Percentiles rank a stretch among this genome's conserved stretches.
These are phyloP conservation scores for Boletellus ananas DNA, from an alignment of 768 basidiomycete species.

Conservation along the genomic window DNA sequence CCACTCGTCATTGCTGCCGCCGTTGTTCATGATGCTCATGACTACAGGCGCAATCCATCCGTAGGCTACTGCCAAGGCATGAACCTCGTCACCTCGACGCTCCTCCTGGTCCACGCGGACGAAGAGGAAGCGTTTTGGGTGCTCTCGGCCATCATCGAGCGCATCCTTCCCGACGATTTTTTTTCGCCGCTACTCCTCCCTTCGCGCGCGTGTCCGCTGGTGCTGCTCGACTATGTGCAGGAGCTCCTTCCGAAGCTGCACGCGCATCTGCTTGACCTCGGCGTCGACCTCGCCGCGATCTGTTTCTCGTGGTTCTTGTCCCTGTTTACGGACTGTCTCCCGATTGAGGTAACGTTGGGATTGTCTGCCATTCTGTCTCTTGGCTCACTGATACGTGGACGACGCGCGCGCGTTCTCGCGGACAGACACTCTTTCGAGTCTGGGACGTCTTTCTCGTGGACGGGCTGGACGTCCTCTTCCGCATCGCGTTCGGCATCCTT, in stretches of 20 bases:
- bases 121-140: constrained; percentile 99
- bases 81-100: constrained; percentile 93
- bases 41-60: constrained; percentile 73
- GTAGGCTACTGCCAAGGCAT: constrained; percentile 96
- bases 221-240: constrained; percentile 83
- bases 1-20: background rate
- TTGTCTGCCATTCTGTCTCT: constrained; percentile 10
- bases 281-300: constrained; percentile 88
- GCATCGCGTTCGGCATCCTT: constrained; percentile 85
- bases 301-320: constrained; percentile 99
- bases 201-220: constrained; percentile 90
- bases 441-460: constrained; percentile 97
- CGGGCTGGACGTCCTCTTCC: constrained; percentile 86
- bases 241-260: constrained; percentile 73
- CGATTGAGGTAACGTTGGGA: constrained; percentile 67
- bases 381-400: background rate
- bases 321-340: constrained; percentile 92
- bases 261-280: constrained; percentile 70
- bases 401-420: background rate
- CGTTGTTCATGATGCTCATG: too few species aligned
- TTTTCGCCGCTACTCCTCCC: constrained; percentile 90
- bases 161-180: constrained; percentile 86
- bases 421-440: constrained; percentile 85
- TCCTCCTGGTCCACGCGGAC: constrained; percentile 87
- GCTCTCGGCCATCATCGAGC: constrained; percentile 82